Percentiles rank a stretch among this genome's conserved stretches.
phyloP scores from a whole-genome alignment of 2,329 filamentous ascomycete species.

The Thielaviopsis populi region DNA sequence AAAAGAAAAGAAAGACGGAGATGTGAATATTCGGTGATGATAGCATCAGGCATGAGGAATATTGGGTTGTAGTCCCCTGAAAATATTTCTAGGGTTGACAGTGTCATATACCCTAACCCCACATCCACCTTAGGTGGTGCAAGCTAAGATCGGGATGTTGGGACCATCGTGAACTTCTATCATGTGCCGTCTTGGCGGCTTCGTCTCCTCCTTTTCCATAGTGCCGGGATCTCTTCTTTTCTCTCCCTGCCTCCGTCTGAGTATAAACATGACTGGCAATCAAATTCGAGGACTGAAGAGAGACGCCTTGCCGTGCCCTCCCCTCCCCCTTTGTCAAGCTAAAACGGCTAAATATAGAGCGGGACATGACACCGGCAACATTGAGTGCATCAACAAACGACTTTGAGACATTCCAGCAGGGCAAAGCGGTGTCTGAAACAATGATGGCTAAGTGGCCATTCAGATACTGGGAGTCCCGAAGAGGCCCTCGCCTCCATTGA shows the following conservation, averaged over 20 bases:
- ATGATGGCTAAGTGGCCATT: background rate
- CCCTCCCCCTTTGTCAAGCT: background rate
- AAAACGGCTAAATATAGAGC: background rate
- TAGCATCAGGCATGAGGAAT: no score
- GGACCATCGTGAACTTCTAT: background rate
- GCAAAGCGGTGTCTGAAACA: background rate
- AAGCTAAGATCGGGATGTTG: no score
- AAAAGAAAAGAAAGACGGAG: background rate
- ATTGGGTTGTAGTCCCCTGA: no score
- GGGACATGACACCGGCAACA: background rate
- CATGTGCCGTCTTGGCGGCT: background rate
- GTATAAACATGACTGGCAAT: background rate
- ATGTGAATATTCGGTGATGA: no score
- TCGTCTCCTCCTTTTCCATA: background rate
- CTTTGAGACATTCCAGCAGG: background rate
- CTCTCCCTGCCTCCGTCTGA: no score
- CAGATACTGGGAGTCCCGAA: background rate
- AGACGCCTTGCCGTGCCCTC: background rate
- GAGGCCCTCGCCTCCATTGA: background rate
- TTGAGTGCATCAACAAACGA: background rate
- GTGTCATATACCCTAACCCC: no score
- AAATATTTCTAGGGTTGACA: no score
- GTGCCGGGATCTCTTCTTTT: no score
- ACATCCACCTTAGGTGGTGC: no score
- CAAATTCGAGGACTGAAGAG: background rate